Evolutionary conservation across 1,139 yeast genomes (phyloP).

Genomic region (Taphrina sp.): DNA sequence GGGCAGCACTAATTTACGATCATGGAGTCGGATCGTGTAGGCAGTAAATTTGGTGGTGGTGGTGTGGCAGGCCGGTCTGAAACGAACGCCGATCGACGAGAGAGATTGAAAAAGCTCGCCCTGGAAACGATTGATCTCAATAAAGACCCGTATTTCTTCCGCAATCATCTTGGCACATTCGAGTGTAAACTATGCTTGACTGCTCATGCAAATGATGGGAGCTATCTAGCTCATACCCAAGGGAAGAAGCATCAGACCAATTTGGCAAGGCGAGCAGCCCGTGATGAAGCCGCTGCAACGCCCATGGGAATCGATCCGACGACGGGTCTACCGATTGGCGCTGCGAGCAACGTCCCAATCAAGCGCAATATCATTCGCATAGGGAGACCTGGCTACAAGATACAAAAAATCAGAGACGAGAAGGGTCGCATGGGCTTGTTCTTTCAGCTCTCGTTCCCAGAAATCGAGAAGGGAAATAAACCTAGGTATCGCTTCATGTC

Average conservation of each 20-base stretch:
- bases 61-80: conserved; percentile 73
- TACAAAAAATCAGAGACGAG: conserved; percentile 66
- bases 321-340: conserved; percentile 38
- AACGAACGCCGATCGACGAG: conserved; percentile 62
- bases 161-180: conserved; percentile 67
- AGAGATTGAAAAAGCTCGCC: conserved; percentile 63
- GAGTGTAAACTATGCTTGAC: conserved; percentile 78
- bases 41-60: conserved; percentile 48
- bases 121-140: conserved; percentile 64
- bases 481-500: conserved; percentile 76
- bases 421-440: conserved; percentile 58
- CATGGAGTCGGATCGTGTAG: conserved; percentile 25
- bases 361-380: conserved; percentile 60
- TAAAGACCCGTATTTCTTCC: conserved; percentile 70
- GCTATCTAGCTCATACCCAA: conserved; percentile 74
- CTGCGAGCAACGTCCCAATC: conserved; percentile 44
- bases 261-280: conserved; percentile 56
- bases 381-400: conserved; percentile 69
- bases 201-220: conserved; percentile 69
- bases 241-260: conserved; percentile 74
- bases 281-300: conserved; percentile 40
- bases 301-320: conserved; percentile 36
- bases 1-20: too few relatives aligned
- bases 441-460: conserved; percentile 58
- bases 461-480: conserved; percentile 47